Evolutionary conservation across 306 rosid genomes (phyloP).

Genomic region (Cicer arietinum): DNA sequence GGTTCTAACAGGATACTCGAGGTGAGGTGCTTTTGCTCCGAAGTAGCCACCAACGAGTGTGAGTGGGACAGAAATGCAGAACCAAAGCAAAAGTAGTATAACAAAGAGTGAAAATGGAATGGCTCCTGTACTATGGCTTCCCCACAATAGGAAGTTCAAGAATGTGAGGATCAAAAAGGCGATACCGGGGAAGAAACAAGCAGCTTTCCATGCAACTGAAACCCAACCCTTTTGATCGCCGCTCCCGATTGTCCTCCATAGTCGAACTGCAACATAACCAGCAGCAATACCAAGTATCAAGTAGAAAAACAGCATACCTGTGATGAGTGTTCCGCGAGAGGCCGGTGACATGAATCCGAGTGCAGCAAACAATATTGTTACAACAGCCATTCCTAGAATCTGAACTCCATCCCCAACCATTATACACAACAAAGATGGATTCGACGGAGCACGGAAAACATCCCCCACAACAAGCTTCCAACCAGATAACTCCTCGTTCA

Average conservation of each 20-base stretch:
- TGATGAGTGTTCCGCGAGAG: slow-evolving; percentile 86
- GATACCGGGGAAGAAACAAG: slow-evolving; percentile 98
- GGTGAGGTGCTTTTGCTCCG: slow-evolving; percentile 86
- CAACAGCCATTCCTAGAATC: slow-evolving; percentile 97
- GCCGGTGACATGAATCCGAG: slow-evolving; percentile 99
- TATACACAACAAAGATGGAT: slow-evolving; percentile 76
- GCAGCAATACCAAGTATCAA: slow-evolving; percentile 91
- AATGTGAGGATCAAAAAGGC: slow-evolving; percentile 83
- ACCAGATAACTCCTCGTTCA: slow-evolving; percentile 96
- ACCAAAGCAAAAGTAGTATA: slow-evolving; percentile 83
- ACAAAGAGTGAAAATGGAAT: slow-evolving; percentile 89
- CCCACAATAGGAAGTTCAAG: slow-evolving; percentile 90
- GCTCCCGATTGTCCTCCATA: slow-evolving; percentile 79
- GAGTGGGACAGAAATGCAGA: slow-evolving; percentile 94
- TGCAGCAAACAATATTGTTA: slow-evolving; percentile 94
- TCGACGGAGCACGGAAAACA: slow-evolving; percentile 90
- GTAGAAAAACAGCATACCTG: slow-evolving; percentile 94
- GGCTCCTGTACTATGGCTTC: slow-evolving; percentile 98
- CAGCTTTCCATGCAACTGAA: slow-evolving; percentile 80
- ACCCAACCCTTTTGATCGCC: slow-evolving; percentile 87
- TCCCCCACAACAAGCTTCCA: slow-evolving; percentile 99
- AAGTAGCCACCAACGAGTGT: slow-evolving; percentile 87
- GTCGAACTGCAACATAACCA: slow-evolving; percentile 94
- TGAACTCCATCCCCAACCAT: slow-evolving; percentile 97
- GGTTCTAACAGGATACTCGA: slow-evolving; percentile 88